Conservation (phyloP, 148 eudicot genomes). For the Bassia scoparia region DNA sequence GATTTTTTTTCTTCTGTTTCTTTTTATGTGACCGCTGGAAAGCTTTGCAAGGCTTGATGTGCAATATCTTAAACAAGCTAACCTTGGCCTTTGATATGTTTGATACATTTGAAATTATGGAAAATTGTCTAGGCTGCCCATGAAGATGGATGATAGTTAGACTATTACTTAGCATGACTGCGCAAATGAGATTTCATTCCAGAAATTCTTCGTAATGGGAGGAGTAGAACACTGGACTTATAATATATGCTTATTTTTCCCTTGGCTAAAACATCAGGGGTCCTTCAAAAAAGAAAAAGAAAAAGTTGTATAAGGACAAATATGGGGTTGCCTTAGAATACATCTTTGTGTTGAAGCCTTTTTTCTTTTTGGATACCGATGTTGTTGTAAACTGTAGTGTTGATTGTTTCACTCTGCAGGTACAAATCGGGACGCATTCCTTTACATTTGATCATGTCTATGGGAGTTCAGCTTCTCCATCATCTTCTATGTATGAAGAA, state of each 20-base stretch:
- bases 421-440: conserved; percentile 94
- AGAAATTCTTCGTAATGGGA: neutral
- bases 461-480: conserved; percentile 73
- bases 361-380: neutral
- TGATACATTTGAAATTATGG: neutral
- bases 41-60: too few species aligned
- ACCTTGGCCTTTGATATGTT: neutral
- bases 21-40: neutral
- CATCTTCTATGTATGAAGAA: conserved; percentile 81
- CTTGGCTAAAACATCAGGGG: too few species aligned
- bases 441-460: conserved; percentile 96
- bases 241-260: neutral
- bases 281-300: too few species aligned
- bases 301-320: neutral
- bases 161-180: neutral
- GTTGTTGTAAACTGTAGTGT: neutral
- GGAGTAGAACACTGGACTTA: neutral
- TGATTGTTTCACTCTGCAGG: conserved; percentile 37
- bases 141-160: neutral
- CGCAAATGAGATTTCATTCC: neutral
- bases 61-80: neutral
- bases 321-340: neutral
- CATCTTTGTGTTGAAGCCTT: neutral
- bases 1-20: neutral
- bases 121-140: neutral